Conservation (phyloP, 495 filamentous ascomycete species). For the Tuber magnatum region DNA sequence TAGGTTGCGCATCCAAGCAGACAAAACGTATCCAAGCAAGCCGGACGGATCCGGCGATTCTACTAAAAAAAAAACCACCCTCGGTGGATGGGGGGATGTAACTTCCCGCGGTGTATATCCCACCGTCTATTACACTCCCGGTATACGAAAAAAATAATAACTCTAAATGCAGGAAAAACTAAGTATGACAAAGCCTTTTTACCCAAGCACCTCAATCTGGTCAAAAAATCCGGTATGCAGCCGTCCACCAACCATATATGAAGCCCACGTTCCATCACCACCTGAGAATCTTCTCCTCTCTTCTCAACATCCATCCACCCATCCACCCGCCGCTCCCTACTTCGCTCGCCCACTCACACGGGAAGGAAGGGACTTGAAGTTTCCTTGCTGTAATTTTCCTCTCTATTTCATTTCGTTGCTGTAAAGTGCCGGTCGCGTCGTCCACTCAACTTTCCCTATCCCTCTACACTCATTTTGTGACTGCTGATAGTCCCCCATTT, state of each 20-base stretch:
- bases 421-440: background rate
- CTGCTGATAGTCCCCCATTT: background rate
- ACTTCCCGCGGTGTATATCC: background rate
- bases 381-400: background rate
- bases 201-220: background rate
- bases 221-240: background rate
- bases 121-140: background rate
- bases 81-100: background rate
- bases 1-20: background rate
- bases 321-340: background rate
- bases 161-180: background rate
- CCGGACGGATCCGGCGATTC: background rate
- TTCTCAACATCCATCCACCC: background rate
- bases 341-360: background rate
- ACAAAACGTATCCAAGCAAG: background rate
- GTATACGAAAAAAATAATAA: background rate
- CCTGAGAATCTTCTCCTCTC: background rate
- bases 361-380: background rate
- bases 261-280: background rate
- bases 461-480: background rate
- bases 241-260: background rate
- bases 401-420: background rate
- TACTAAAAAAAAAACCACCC: background rate
- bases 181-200: background rate
- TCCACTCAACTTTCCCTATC: background rate